These are phyloP conservation scores for Phytopythium sindhum DNA, from an alignment of 352 stramenopile species.

Conservation along the genomic window DNA sequence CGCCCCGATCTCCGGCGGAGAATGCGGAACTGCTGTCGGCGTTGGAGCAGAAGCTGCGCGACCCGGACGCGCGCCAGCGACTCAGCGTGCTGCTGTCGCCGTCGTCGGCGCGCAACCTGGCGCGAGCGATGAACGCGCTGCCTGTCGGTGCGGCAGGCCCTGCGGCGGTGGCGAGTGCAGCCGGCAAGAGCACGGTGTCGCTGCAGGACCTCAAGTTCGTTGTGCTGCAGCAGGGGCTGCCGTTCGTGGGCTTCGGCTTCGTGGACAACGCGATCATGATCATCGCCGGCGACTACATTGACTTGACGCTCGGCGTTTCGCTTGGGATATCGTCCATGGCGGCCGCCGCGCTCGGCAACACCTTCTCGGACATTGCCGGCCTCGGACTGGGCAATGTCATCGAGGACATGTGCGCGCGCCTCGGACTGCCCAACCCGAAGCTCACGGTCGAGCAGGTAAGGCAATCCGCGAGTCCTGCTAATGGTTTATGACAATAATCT, in stretches of 20 bases:
- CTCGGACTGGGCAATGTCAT: slow-evolving; percentile 78
- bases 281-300: slow-evolving; percentile 84
- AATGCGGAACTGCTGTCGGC: slow-evolving; percentile 40
- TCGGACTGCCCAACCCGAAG: slow-evolving; percentile 58
- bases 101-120: slow-evolving; percentile 48
- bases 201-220: slow-evolving; percentile 61
- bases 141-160: not conserved
- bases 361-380: slow-evolving; percentile 68
- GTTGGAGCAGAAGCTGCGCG: slow-evolving; percentile 30
- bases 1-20: slow-evolving; percentile 21
- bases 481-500: not conserved
- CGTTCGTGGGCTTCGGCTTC: slow-evolving; percentile 97
- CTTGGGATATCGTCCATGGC: slow-evolving; percentile 88
- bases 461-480: too few species aligned
- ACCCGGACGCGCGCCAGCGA: slow-evolving; percentile 25
- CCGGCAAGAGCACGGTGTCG: slow-evolving; percentile 16
- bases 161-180: not conserved
- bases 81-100: slow-evolving; percentile 44
- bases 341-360: slow-evolving; percentile 82
- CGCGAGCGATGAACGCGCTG: slow-evolving; percentile 34
- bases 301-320: slow-evolving; percentile 73
- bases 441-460: slow-evolving; percentile 61
- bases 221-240: slow-evolving; percentile 70
- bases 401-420: slow-evolving; percentile 62
- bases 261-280: slow-evolving; percentile 98